These are phyloP conservation scores for Stephanodiscus triporus DNA, from an alignment of 108 stramenopile genomes.

Conservation along the genomic window DNA sequence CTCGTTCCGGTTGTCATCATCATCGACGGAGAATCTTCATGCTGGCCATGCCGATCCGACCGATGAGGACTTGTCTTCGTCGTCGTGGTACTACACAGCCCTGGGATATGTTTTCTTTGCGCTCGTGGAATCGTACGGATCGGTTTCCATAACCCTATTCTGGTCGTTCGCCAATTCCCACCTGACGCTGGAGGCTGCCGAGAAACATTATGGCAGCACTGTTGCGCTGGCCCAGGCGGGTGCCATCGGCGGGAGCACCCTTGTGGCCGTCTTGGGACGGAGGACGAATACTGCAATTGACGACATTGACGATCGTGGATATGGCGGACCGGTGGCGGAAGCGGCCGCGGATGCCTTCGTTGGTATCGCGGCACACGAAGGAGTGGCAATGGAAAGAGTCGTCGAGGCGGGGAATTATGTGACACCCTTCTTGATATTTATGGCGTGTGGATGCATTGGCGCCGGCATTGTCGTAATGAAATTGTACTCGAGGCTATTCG, in stretches of 20 bases:
- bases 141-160: slow-evolving; percentile 90
- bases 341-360: slow-evolving; percentile 19
- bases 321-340: not conserved
- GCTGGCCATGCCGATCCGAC: not conserved
- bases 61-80: not conserved
- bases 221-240: slow-evolving; percentile 94
- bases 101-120: slow-evolving; percentile 89
- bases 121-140: slow-evolving; percentile 94
- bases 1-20: slow-evolving; percentile 25
- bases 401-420: slow-evolving; percentile 35
- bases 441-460: slow-evolving; percentile 45
- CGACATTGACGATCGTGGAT: too few relatives aligned
- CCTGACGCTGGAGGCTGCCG: slow-evolving; percentile 84
- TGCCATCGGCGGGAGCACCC: slow-evolving; percentile 86
- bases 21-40: not conserved
- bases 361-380: slow-evolving; percentile 1
- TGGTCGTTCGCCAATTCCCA: slow-evolving; percentile 96
- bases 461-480: slow-evolving; percentile 36
- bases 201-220: slow-evolving; percentile 92
- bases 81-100: slow-evolving; percentile 59
- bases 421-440: slow-evolving; percentile 42
- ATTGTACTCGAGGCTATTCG: slow-evolving; percentile 35
- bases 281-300: not conserved
- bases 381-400: slow-evolving; percentile 21
- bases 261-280: slow-evolving; percentile 56